Conservation (phyloP, 148 eudicot genomes). For the Silene uniflora region DNA sequence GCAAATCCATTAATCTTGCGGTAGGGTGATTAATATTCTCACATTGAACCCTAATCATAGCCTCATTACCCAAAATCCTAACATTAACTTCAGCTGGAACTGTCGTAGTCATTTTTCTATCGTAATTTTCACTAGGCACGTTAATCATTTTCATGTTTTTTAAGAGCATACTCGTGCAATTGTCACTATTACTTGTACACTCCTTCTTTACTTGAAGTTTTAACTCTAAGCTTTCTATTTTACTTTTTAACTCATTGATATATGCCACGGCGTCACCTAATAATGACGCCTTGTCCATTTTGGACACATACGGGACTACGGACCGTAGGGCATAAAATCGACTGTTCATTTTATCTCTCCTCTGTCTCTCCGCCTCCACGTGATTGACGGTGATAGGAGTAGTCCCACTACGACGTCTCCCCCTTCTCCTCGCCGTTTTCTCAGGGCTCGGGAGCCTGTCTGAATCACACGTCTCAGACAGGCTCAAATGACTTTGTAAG, state of each 20-base stretch:
- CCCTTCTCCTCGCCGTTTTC: slow-evolving; percentile 10
- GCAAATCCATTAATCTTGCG: slow-evolving; percentile 57
- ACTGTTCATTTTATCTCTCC: slow-evolving; percentile 86
- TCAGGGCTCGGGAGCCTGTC: neutral
- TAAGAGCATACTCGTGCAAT: neutral
- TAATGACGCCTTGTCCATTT: slow-evolving; percentile 91
- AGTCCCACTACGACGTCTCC: slow-evolving; percentile 33
- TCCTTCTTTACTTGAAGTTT: slow-evolving; percentile 15
- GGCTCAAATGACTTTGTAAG: neutral
- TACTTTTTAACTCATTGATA: slow-evolving; percentile 54
- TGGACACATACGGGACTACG: slow-evolving; percentile 76
- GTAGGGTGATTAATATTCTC: slow-evolving; percentile 47
- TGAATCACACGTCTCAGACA: slow-evolving; percentile 18
- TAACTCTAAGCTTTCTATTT: slow-evolving; percentile 38
- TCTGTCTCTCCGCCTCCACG: slow-evolving; percentile 87
- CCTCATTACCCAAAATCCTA: slow-evolving; percentile 52
- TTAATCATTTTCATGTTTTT: neutral
- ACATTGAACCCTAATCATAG: slow-evolving; percentile 68
- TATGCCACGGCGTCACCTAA: slow-evolving; percentile 73
- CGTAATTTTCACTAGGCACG: slow-evolving; percentile 25
- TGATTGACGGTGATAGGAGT: slow-evolving; percentile 30
- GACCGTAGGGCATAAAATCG: slow-evolving; percentile 83
- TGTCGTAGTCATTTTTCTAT: neutral
- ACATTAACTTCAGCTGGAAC: slow-evolving; percentile 44
- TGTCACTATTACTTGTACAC: neutral